Conservation (phyloP, 192 early-diverging fungal species). For the Martensiomyces pterosporus region DNA sequence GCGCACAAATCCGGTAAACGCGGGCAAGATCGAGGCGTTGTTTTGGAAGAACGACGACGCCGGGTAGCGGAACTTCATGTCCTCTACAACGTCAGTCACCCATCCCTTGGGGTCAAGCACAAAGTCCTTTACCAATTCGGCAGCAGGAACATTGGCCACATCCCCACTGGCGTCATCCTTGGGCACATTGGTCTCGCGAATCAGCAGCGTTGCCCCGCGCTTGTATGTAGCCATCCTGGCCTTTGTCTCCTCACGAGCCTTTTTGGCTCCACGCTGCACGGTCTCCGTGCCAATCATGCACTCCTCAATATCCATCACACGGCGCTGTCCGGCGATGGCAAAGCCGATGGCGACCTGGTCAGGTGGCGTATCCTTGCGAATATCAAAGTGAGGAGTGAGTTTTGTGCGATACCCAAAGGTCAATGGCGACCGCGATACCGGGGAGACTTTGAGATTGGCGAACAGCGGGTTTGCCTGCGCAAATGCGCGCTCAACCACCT, state of each 20-base stretch:
- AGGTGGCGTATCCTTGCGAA: constrained; percentile 44
- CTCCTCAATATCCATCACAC: constrained; percentile 62
- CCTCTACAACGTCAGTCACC: constrained; percentile 55
- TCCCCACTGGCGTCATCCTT: constrained; percentile 8
- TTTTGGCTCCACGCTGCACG: constrained; percentile 52
- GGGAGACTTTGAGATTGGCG: constrained; percentile 34
- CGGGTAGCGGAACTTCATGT: constrained; percentile 58
- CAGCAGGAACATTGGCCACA: constrained; percentile 14
- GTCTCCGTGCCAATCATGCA: constrained; percentile 62
- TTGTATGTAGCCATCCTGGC: constrained; percentile 53
- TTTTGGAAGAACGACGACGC: constrained; percentile 68
- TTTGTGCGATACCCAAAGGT: constrained; percentile 62
- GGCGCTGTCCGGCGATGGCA: constrained; percentile 51
- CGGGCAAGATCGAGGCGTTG: constrained; percentile 63
- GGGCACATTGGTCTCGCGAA: constrained; percentile 55
- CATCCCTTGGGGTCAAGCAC: constrained; percentile 54
- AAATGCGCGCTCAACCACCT: constrained; percentile 54
- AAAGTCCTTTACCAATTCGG: constrained; percentile 47
- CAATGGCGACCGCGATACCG: constrained; percentile 52
- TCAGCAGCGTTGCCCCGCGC: constrained; percentile 56
- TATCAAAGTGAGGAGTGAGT: constrained; percentile 63
- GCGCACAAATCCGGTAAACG: constrained; percentile 58
- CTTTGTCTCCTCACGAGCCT: constrained; percentile 45
- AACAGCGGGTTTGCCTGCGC: constrained; percentile 44
- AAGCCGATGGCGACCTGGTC: constrained; percentile 56